Evolutionary conservation across 169 alveolate species (phyloP).

Genomic region (Plasmodium blacklocki): DNA sequence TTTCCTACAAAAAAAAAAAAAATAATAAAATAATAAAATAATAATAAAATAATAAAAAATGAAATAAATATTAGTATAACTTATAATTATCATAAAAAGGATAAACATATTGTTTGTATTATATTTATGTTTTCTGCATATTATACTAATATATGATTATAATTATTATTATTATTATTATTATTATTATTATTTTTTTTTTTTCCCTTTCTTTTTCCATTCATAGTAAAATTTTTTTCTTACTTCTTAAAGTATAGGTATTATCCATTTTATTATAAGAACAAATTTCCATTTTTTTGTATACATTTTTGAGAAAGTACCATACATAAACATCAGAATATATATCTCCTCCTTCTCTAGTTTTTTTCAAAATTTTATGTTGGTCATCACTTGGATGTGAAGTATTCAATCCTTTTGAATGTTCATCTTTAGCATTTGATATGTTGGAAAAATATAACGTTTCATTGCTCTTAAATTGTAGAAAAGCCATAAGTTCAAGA

Average conservation of each 20-base stretch:
- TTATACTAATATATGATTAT: not conserved
- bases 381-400: too few species aligned
- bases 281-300: slow-evolving; percentile 61
- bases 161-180: not conserved
- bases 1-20: slow-evolving; percentile 30
- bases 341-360: slow-evolving; percentile 15
- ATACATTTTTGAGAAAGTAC: slow-evolving; percentile 49
- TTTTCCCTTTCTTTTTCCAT: not conserved
- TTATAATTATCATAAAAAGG: too few species aligned
- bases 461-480: slow-evolving; percentile 54
- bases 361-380: not conserved
- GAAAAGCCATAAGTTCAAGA: slow-evolving; percentile 30
- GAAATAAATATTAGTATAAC: not conserved
- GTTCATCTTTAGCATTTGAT: slow-evolving; percentile 40
- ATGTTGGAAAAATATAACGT: slow-evolving; percentile 41
- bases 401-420: not conserved
- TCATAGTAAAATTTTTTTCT: not conserved
- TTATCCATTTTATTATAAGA: slow-evolving; percentile 22
- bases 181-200: not conserved
- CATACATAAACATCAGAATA: slow-evolving; percentile 54
- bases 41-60: too few species aligned
- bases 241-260: slow-evolving; percentile 37
- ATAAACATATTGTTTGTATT: too few species aligned
- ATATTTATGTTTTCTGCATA: too few species aligned
- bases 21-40: too few species aligned